A percentile compares a stretch with the other conserved stretches of the same genome.
phyloP scores from a whole-genome alignment of 2,329 filamentous ascomycete species.

The Sporothrix pseudoabietina region DNA sequence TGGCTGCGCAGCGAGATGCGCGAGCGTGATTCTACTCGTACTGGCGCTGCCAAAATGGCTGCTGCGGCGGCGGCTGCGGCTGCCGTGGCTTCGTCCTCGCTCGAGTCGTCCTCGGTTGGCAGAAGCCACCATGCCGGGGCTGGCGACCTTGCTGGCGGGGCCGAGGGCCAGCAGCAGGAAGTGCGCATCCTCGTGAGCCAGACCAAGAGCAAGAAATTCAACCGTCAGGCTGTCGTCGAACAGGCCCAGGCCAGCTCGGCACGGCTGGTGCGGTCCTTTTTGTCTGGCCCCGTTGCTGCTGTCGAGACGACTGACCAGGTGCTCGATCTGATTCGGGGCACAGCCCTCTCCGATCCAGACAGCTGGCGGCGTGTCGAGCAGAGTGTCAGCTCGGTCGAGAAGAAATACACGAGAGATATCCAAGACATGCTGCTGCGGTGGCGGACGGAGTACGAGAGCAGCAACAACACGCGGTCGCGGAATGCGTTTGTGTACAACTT shows the following conservation, averaged over 20 bases:
- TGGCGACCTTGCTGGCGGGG: conserved; percentile 21
- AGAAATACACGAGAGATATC: conserved; percentile 80
- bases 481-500: conserved; percentile 94
- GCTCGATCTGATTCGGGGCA: conserved; percentile 73
- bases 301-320: conserved; percentile 86
- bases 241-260: conserved; percentile 65
- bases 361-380: conserved; percentile 84
- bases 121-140: conserved; percentile 37
- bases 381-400: conserved; percentile 71
- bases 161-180: conserved; percentile 55
- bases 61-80: conserved; percentile 28
- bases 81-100: conserved; percentile 39
- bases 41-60: conserved; percentile 34
- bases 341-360: conserved; percentile 75
- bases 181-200: conserved; percentile 83
- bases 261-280: conserved; percentile 68
- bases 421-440: conserved; percentile 72
- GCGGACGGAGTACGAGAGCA: conserved; percentile 59
- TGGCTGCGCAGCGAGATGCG: conserved; percentile 83
- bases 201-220: conserved; percentile 87
- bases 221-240: conserved; percentile 82
- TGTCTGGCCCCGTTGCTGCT: conserved; percentile 78
- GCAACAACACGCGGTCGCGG: conserved; percentile 49
- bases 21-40: conserved; percentile 50
- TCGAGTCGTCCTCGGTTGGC: conserved; percentile 18